phyloP scores from a whole-genome alignment of 1,139 yeast genomes.

The Meyerozyma carpophila region DNA sequence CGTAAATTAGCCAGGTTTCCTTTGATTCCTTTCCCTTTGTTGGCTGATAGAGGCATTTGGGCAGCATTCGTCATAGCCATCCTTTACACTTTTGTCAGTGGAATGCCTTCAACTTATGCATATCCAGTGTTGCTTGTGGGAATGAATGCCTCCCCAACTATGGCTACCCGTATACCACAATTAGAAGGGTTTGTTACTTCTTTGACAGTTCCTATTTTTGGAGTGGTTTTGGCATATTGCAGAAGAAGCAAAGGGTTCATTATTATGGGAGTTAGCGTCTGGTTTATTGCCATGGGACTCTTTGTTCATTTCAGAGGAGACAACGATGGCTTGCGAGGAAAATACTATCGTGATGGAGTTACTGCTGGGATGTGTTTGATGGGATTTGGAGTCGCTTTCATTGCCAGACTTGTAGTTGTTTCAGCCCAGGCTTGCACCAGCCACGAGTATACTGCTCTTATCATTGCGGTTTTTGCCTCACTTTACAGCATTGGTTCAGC shows the following conservation, averaged over 20 bases:
- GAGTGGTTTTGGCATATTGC: conserved; percentile 24
- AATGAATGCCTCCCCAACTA: conserved; percentile 21
- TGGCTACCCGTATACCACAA: conserved; percentile 33
- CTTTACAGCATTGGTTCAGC: conserved; percentile 33
- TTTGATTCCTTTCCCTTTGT: conserved; percentile 49
- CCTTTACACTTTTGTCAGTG: conserved; percentile 25
- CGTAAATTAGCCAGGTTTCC: conserved; percentile 46
- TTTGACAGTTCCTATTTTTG: conserved; percentile 27
- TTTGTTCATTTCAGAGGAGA: conserved; percentile 34
- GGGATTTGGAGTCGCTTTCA: conserved; percentile 37
- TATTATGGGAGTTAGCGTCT: conserved; percentile 26
- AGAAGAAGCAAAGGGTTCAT: conserved; percentile 28
- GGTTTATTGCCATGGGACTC: conserved; percentile 34
- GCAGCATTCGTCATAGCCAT: conserved; percentile 24
- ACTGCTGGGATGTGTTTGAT: conserved; percentile 28
- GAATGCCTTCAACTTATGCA: conserved; percentile 27
- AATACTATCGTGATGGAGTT: conserved; percentile 24
- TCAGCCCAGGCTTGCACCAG: conserved; percentile 27
- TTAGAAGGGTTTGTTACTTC: conserved; percentile 31
- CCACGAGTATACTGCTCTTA: conserved; percentile 36
- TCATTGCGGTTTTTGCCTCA: conserved; percentile 27
- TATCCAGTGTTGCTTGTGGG: conserved; percentile 33
- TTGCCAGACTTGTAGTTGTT: conserved; percentile 29
- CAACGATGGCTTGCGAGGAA: conserved; percentile 22
- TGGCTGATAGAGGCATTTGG: conserved; percentile 61